Conservation (phyloP, 176 grass and related monocot genomes). For the Musa itinerans region DNA sequence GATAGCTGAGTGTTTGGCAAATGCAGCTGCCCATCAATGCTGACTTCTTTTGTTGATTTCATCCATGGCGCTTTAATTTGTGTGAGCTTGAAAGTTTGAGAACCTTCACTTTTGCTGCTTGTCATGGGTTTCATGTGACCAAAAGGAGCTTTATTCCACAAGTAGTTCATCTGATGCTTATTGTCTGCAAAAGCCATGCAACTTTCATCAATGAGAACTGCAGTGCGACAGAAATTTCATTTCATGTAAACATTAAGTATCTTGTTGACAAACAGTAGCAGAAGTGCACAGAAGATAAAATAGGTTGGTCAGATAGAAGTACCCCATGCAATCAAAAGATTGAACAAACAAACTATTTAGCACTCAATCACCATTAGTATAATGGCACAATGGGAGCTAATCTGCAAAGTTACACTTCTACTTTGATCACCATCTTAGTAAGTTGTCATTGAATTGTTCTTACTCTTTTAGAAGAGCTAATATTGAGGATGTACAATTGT, state of each 20-base stretch:
- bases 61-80: constrained; percentile 30
- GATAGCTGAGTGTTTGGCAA: constrained; percentile 14
- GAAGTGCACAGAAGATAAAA: too few species aligned
- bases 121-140: constrained; percentile 41
- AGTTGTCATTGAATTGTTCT: too few species aligned
- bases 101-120: constrained; percentile 50
- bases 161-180: constrained; percentile 46
- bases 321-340: too few species aligned
- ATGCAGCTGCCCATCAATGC: constrained; percentile 34
- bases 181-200: constrained; percentile 46
- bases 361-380: too few species aligned
- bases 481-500: too few species aligned
- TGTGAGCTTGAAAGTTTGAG: constrained; percentile 52
- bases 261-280: too few species aligned
- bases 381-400: too few species aligned
- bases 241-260: background rate
- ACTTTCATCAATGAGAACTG: constrained; percentile 1
- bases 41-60: constrained; percentile 40
- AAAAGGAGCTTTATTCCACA: constrained; percentile 51
- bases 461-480: too few species aligned
- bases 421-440: too few species aligned
- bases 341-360: too few species aligned
- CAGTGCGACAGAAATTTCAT: background rate
- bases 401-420: too few species aligned
- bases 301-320: too few species aligned